Conservation (phyloP, 2,329 filamentous ascomycete species). For the Hypoxylon sp. region DNA sequence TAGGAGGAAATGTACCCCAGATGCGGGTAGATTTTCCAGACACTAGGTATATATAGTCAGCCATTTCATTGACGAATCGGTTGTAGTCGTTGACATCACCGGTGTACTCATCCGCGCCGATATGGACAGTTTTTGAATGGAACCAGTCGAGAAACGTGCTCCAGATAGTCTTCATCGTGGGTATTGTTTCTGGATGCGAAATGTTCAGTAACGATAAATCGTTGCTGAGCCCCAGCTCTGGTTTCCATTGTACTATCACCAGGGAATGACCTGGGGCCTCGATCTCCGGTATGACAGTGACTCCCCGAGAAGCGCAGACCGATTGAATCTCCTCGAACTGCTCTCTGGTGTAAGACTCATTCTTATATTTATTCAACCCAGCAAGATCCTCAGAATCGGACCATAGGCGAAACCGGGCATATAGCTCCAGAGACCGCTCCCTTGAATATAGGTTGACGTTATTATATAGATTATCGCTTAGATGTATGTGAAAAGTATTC, state of each 20-base stretch:
- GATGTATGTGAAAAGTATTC: constrained; percentile 69
- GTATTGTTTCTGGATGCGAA: constrained; percentile 65
- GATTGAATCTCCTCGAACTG: constrained; percentile 66
- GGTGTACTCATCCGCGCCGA: constrained; percentile 69
- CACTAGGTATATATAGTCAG: constrained; percentile 56
- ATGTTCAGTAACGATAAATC: constrained; percentile 67
- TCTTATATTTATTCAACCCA: constrained; percentile 63
- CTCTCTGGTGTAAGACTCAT: constrained; percentile 66
- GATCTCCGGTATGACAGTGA: constrained; percentile 71
- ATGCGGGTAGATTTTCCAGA: constrained; percentile 63
- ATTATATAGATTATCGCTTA: constrained; percentile 68
- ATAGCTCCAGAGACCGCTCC: constrained; percentile 62
- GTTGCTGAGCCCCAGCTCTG: constrained; percentile 61
- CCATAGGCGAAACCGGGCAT: constrained; percentile 67
- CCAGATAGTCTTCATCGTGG: constrained; percentile 66
- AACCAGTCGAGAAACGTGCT: constrained; percentile 67
- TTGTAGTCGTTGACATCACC: constrained; percentile 63
- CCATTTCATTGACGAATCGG: constrained; percentile 65
- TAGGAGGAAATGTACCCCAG: constrained; percentile 68
- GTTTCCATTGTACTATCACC: constrained; percentile 70
- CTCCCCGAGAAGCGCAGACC: constrained; percentile 65
- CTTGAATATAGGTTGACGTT: constrained; percentile 62
- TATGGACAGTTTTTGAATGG: constrained; percentile 65
- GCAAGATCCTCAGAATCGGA: constrained; percentile 61
- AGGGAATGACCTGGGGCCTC: constrained; percentile 70